These are phyloP conservation scores for Candolleomyces efflorescens DNA, from an alignment of 768 basidiomycete genomes.

Conservation along the genomic window DNA sequence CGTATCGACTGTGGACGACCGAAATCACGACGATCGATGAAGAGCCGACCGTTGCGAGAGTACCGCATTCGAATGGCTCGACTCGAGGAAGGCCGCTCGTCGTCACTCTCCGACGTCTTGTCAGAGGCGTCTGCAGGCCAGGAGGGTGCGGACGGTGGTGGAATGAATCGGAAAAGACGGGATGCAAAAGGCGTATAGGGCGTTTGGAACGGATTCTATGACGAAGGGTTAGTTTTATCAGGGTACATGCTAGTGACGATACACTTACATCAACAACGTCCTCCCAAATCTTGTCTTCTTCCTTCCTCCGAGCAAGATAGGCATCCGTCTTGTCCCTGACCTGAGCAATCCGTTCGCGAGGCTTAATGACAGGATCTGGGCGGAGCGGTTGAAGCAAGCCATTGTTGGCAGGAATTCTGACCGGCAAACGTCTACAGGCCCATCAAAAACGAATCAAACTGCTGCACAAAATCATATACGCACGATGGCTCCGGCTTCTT, in stretches of 20 bases:
- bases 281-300: constrained; percentile 80
- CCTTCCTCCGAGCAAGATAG: constrained; percentile 59
- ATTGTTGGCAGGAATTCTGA: constrained; percentile 52
- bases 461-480: constrained; percentile 15
- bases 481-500: constrained; percentile 50
- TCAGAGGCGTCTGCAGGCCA: constrained; percentile 22
- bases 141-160: constrained; percentile 33
- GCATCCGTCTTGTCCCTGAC: constrained; percentile 63
- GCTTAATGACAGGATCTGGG: constrained; percentile 50
- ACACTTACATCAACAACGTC: constrained; percentile 74
- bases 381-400: constrained; percentile 37
- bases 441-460: constrained; percentile 9
- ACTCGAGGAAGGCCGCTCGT: constrained; percentile 16
- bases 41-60: constrained; percentile 78
- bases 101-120: constrained; percentile 21
- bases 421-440: constrained; percentile 36
- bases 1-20: constrained; percentile 18
- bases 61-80: constrained; percentile 67
- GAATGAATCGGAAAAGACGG: constrained; percentile 63
- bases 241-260: background rate
- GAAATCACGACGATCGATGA: constrained; percentile 65
- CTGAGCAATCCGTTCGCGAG: constrained; percentile 58
- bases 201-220: constrained; percentile 69
- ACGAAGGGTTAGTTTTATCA: background rate
- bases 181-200: constrained; percentile 52